Evolutionary conservation across 1,139 yeast genomes (phyloP).

Genomic region (Candida sanyaensis): DNA sequence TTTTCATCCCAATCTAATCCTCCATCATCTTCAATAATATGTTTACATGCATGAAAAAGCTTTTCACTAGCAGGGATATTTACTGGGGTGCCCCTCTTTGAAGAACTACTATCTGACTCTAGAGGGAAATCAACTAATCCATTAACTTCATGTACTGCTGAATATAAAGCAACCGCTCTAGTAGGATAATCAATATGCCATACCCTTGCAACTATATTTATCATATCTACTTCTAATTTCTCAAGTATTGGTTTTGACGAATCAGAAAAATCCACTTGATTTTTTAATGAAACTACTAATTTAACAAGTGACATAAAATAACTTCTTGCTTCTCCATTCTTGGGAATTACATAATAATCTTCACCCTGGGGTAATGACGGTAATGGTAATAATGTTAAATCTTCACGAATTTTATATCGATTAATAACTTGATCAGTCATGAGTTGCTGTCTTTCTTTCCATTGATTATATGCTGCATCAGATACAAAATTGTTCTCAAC

Average conservation of each 20-base stretch:
- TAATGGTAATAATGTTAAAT: constrained; percentile 30
- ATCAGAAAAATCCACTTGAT: constrained; percentile 9
- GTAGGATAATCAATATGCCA: constrained; percentile 66
- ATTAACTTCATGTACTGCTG: constrained; percentile 52
- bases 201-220: constrained; percentile 48
- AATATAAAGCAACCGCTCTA: constrained; percentile 51
- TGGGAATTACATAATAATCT: constrained; percentile 46
- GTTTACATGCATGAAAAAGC: constrained; percentile 30
- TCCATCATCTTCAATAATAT: constrained; percentile 37
- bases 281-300: constrained; percentile 19
- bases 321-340: constrained; percentile 3
- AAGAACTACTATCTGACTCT: constrained; percentile 20
- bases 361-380: constrained; percentile 35
- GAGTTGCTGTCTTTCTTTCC: constrained; percentile 52
- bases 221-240: constrained; percentile 42
- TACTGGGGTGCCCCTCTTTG: constrained; percentile 22
- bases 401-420: constrained; percentile 41
- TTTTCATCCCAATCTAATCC: constrained; percentile 37
- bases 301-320: constrained; percentile 8
- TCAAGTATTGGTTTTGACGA: constrained; percentile 29
- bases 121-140: constrained; percentile 34
- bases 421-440: constrained; percentile 38
- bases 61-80: constrained; percentile 28
- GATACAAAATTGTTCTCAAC: constrained; percentile 31
- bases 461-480: constrained; percentile 41